Conservation (phyloP, 352 stramenopile genomes). For the Pythium rhizo-oryzae region DNA sequence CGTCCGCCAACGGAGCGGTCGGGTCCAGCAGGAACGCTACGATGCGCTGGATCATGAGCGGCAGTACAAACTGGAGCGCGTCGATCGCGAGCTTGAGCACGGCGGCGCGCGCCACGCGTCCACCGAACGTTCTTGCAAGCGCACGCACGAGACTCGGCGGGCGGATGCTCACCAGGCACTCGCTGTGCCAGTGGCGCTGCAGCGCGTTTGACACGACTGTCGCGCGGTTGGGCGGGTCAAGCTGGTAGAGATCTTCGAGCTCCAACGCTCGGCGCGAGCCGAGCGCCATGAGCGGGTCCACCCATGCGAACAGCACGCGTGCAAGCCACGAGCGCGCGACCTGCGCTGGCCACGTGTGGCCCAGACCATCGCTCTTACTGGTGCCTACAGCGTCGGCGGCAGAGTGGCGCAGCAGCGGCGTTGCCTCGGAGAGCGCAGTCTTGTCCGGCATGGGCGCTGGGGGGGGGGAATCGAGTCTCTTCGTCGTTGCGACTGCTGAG, state of each 20-base stretch:
- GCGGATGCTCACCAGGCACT: conserved; percentile 26
- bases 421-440: too few relatives aligned
- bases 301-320: conserved; percentile 77
- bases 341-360: too few relatives aligned
- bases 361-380: too few relatives aligned
- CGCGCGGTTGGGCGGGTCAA: conserved; percentile 76
- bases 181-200: conserved; percentile 36
- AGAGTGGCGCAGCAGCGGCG: too few relatives aligned
- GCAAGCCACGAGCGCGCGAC: conserved; percentile 31
- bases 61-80: conserved; percentile 82
- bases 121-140: conserved; percentile 24
- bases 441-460: too few relatives aligned
- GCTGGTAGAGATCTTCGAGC: conserved; percentile 81
- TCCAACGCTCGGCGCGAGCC: conserved; percentile 79
- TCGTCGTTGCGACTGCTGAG: too few relatives aligned
- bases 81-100: conserved; percentile 83
- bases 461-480: too few relatives aligned
- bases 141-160: conserved; percentile 24
- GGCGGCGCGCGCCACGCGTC: conserved; percentile 41
- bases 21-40: conserved; percentile 80
- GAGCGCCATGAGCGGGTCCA: conserved; percentile 85
- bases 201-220: conserved; percentile 47
- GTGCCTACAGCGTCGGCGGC: too few relatives aligned
- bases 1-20: conserved; percentile 49
- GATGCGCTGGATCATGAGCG: conserved; percentile 85